These are phyloP conservation scores for Stygiomarasmius scandens DNA, from an alignment of 1,284 basidiomycete species.

Conservation along the genomic window DNA sequence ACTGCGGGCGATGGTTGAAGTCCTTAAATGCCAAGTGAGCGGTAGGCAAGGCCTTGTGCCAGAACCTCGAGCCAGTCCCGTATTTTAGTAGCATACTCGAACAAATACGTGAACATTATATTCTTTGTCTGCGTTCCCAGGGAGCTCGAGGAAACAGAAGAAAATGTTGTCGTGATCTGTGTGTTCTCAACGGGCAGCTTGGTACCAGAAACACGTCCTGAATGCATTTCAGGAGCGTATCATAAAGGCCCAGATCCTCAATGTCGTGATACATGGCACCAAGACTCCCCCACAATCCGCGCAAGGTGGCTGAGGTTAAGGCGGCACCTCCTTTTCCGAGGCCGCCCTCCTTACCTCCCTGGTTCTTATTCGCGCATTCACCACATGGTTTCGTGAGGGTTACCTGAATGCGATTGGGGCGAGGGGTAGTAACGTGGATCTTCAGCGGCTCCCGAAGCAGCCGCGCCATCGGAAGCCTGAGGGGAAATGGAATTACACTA, in stretches of 20 bases:
- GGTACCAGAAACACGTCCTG: not conserved
- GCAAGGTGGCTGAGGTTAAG: constrained; percentile 95
- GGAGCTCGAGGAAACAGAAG: too few relatives aligned
- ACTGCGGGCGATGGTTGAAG: constrained; percentile 69
- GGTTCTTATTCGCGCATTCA: too few relatives aligned
- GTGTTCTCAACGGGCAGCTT: too few relatives aligned
- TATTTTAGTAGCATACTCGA: not conserved
- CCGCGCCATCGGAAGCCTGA: too few relatives aligned
- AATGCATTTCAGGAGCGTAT: constrained; percentile 78
- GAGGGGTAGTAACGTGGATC: too few relatives aligned
- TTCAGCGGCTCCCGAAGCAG: too few relatives aligned
- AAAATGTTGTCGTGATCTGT: too few relatives aligned
- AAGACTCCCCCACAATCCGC: constrained; percentile 93
- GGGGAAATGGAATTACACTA: too few relatives aligned
- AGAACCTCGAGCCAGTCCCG: constrained; percentile 3
- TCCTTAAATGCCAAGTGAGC: constrained; percentile 56
- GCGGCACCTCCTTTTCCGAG: constrained; percentile 96
- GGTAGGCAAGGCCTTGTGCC: constrained; percentile 47
- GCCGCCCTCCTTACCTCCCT: constrained; percentile 92
- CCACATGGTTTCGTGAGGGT: constrained; percentile 84
- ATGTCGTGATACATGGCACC: constrained; percentile 99
- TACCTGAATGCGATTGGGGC: not conserved
- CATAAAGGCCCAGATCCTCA: constrained; percentile 99
- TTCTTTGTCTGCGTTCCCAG: too few relatives aligned
- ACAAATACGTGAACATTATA: too few relatives aligned